phyloP scores from a whole-genome alignment of 2,329 filamentous ascomycete species.

The Teratosphaeriaceae sp. region DNA sequence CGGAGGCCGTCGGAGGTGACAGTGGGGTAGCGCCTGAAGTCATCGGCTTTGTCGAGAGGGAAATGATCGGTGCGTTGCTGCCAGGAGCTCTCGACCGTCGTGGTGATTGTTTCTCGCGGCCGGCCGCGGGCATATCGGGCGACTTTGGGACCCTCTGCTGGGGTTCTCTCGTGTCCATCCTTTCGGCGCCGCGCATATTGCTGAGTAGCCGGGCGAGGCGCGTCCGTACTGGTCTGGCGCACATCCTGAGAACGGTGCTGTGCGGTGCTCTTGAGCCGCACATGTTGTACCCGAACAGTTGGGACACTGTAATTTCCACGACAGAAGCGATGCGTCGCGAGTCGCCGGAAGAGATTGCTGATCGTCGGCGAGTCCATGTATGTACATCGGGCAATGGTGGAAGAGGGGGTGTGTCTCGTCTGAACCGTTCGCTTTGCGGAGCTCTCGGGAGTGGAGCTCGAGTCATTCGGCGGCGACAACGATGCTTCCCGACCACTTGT shows the following conservation, averaged over 20 bases:
- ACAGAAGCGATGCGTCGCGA: conserved; percentile 63
- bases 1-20: conserved; percentile 78
- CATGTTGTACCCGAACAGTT: conserved; percentile 46
- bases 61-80: conserved; percentile 74
- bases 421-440: conserved; percentile 8
- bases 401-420: neutral
- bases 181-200: too few relatives aligned
- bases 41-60: conserved; percentile 67
- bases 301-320: too few relatives aligned
- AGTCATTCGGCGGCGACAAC: neutral
- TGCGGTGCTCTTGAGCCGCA: conserved; percentile 43
- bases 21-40: conserved; percentile 75
- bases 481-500: neutral
- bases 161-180: too few relatives aligned
- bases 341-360: conserved; percentile 72
- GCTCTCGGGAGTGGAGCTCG: conserved; percentile 5
- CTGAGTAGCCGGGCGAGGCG: too few relatives aligned
- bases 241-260: too few relatives aligned
- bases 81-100: conserved; percentile 65
- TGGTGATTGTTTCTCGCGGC: conserved; percentile 25
- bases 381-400: neutral
- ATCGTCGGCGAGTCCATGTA: conserved; percentile 76
- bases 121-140: conserved; percentile 9
- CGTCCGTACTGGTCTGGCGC: too few relatives aligned
- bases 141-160: too few relatives aligned